Percentiles rank a stretch among this genome's conserved stretches.
Evolutionary conservation across 768 basidiomycete species (phyloP).

Genomic region (Auricularia heimuer): DNA sequence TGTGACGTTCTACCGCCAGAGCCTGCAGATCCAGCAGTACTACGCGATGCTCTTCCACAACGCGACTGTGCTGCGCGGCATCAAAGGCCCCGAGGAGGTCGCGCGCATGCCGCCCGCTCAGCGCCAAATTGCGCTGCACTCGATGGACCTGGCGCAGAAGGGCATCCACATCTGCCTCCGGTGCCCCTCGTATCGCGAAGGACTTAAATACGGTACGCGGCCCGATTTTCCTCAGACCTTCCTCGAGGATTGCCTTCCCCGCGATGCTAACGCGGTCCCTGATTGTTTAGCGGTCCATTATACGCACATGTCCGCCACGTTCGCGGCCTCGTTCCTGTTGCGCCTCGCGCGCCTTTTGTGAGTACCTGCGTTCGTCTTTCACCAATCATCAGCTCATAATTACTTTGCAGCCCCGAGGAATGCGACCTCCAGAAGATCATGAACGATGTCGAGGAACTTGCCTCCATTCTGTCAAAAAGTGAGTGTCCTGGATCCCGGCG

Average conservation of each 20-base stretch:
- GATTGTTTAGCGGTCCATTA: slow-evolving; percentile 63
- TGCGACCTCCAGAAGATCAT: slow-evolving; percentile 69
- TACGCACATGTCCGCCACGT: slow-evolving; percentile 88
- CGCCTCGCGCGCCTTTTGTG: slow-evolving; percentile 82
- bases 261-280: slow-evolving; percentile 13
- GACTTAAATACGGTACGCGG: slow-evolving; percentile 76
- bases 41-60: slow-evolving; percentile 81
- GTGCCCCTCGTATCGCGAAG: slow-evolving; percentile 76
- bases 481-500: slow-evolving; percentile 15
- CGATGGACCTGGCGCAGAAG: slow-evolving; percentile 72
- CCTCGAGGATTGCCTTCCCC: background rate
- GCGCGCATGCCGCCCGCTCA: slow-evolving; percentile 74
- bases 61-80: slow-evolving; percentile 71
- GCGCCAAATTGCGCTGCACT: slow-evolving; percentile 67
- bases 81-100: slow-evolving; percentile 80
- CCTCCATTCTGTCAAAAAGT: slow-evolving; percentile 72
- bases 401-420: slow-evolving; percentile 59
- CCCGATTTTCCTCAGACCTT: background rate
- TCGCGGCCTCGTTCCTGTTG: slow-evolving; percentile 82
- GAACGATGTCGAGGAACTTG: slow-evolving; percentile 67
- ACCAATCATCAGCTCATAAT: slow-evolving; percentile 4
- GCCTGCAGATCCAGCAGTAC: slow-evolving; percentile 76
- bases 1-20: slow-evolving; percentile 84
- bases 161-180: slow-evolving; percentile 80
- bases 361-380: slow-evolving; percentile 16